Percentiles rank a stretch among this genome's conserved stretches.
phyloP scores from a whole-genome alignment of 1,139 yeast genomes.

The Kodamaea ohmeri region DNA sequence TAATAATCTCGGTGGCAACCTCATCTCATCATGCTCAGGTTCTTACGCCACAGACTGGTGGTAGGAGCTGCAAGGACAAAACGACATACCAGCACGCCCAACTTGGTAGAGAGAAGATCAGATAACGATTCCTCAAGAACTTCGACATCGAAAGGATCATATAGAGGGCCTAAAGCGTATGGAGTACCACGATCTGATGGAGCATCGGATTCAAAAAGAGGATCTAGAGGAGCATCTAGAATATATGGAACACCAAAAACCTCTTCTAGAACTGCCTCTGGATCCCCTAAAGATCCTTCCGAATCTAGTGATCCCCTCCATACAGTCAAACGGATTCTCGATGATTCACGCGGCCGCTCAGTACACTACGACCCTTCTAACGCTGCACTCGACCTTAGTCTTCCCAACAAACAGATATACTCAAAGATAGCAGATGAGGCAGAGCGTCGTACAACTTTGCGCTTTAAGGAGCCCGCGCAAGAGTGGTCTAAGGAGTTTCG shows the following conservation, averaged over 20 bases:
- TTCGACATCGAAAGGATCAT: no score
- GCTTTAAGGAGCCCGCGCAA: slow-evolving; percentile 22
- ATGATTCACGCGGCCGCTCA: neutral
- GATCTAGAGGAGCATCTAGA: no score
- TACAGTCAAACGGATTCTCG: neutral
- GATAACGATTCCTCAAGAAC: neutral
- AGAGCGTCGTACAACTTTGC: slow-evolving; percentile 18
- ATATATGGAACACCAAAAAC: no score
- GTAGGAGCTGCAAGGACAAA: neutral
- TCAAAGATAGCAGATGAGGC: slow-evolving; percentile 17
- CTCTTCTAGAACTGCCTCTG: no score
- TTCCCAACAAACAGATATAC: slow-evolving; percentile 16
- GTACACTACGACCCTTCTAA: slow-evolving; percentile 17
- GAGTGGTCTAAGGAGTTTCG: slow-evolving; percentile 20
- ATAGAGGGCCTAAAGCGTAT: no score
- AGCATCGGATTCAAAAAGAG: no score
- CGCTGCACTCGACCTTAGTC: slow-evolving; percentile 13
- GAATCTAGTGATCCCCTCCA: no score
- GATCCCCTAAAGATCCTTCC: no score
- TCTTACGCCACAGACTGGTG: neutral
- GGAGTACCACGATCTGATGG: no score
- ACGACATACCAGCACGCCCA: neutral
- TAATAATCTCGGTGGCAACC: neutral
- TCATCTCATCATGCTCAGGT: neutral
- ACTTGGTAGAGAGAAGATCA: neutral